Evolutionary conservation across 305 asterid genomes (phyloP), one percentile per base, ranked within the genome.

Genomic region (Fraxinus albicans): DNA sequence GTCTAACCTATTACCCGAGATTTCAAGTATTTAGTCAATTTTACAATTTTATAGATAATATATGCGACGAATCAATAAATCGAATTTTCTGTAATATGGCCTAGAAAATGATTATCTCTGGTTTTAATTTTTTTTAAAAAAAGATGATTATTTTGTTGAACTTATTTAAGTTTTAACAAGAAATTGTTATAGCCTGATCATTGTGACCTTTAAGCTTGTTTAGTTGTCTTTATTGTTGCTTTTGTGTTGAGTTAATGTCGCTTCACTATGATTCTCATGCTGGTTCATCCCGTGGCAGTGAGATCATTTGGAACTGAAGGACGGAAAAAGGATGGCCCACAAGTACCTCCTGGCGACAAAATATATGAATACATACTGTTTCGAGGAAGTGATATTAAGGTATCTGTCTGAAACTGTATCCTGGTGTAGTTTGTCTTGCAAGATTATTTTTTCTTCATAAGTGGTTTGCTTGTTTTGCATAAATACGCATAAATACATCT

Each of bases 261-360:
- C 10, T 15, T 75, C 17, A 63, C 53, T 21, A 9, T 65, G 73
- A 27, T 47, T 47, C 19, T 47, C 58, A 47, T 76, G n/a, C 13
- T 77, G 60, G 35, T 33, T 25, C 86, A 50, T 82, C 73, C 81
- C 74, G 21, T 88, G 84, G 80, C 92, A 96, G 98, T 96, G 90
- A 89, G 98, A 86, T 94, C 99, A 83, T 96, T 91, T 83, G 99
- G 99, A 55, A 96, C 99, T 0, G 99, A 96, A 90, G 98, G 97
- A 40, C 91, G 99, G 69, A 94, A 92, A 84, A 93, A 90, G 86
- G 98, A 96, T 77, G 98, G 99, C 19, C 94, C 98, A 8, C 98
- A 94, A 83, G 93, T 96, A 60, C 98, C 93, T 81, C 98, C 98
- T 0, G 86, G 97, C 36, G 99, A 94, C 84, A 96, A 90, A 83